Percentiles rank a stretch among this genome's conserved stretches.
phyloP scores from a whole-genome alignment of 1,139 yeast species.

The Diutina sp. region DNA sequence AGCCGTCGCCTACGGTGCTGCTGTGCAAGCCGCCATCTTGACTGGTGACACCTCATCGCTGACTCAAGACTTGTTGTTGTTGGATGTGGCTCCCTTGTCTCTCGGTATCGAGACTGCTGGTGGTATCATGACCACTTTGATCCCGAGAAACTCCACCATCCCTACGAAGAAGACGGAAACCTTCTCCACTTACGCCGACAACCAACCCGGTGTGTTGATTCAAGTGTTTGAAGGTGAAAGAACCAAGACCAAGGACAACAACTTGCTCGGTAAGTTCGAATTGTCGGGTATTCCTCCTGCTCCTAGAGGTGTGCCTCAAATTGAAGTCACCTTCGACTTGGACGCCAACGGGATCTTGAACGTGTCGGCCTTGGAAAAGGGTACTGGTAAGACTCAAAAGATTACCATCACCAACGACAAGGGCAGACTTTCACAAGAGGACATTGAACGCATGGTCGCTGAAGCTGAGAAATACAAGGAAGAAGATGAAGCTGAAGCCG shows the following conservation, averaged over 20 bases:
- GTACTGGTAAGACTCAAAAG: conserved; percentile 79
- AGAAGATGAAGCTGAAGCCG: conserved; percentile 36
- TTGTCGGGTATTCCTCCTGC: conserved; percentile 95
- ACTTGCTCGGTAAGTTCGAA: conserved; percentile 90
- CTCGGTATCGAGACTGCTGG: conserved; percentile 96
- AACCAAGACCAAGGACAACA: conserved; percentile 90
- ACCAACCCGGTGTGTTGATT: conserved; percentile 93
- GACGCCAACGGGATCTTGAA: conserved; percentile 94
- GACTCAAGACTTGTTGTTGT: conserved; percentile 38
- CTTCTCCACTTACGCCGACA: conserved; percentile 64
- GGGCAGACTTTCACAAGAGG: conserved; percentile 91
- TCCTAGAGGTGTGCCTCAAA: conserved; percentile 96
- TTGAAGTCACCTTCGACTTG: conserved; percentile 87
- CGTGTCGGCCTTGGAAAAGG: conserved; percentile 90
- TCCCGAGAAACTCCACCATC: conserved; percentile 92
- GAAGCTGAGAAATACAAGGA: conserved; percentile 88
- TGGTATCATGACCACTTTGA: conserved; percentile 95
- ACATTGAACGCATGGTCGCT: conserved; percentile 87
- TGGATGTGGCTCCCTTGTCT: conserved; percentile 90
- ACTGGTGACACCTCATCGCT: conserved; percentile 41
- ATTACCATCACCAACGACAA: conserved; percentile 93
- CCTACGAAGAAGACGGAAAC: conserved; percentile 96
- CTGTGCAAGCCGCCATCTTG: conserved; percentile 83
- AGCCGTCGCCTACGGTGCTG: conserved; percentile 45
- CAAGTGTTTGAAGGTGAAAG: conserved; percentile 98